Evolutionary conservation across 2,329 filamentous ascomycete species (phyloP).

Genomic region (Arthrobotrys pseudoclavata): DNA sequence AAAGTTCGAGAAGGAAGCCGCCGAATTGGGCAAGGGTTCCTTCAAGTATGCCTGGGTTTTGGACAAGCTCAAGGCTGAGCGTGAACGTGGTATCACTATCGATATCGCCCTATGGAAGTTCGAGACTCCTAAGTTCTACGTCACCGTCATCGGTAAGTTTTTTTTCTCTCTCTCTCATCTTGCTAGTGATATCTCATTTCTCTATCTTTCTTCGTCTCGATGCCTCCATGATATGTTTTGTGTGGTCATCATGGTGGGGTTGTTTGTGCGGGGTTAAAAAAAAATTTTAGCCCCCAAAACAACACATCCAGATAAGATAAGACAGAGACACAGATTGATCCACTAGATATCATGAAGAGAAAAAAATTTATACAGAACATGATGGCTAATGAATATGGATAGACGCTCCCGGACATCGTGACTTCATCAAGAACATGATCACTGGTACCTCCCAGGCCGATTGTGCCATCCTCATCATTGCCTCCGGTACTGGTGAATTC

Average conservation of each 20-base stretch:
- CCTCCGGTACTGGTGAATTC: conserved; percentile 99
- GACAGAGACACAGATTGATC: not conserved
- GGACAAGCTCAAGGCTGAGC: conserved; percentile 99
- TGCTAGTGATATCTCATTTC: conserved; percentile 11
- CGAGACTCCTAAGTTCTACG: conserved; percentile 97
- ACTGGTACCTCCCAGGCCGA: conserved; percentile 99
- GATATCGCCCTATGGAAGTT: conserved; percentile 99
- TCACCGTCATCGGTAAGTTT: conserved; percentile 91
- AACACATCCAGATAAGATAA: conserved; percentile 56
- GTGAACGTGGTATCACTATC: conserved; percentile 99
- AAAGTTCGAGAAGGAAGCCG: conserved; percentile 99
- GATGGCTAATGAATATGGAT: conserved; percentile 50
- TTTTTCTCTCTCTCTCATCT: conserved; percentile 12
- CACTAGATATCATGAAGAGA: not conserved
- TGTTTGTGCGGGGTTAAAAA: conserved; percentile 48
- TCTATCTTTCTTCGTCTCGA: conserved; percentile 1
- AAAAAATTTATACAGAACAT: not conserved
- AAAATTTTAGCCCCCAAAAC: conserved; percentile 44
- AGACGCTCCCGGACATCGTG: conserved; percentile 99
- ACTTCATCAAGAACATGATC: conserved; percentile 99
- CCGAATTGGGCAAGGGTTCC: conserved; percentile 99
- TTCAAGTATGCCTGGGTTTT: conserved; percentile 99
- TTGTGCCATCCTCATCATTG: conserved; percentile 99
- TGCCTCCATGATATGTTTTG: conserved; percentile 1
- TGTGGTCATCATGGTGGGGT: conserved; percentile 18